Evolutionary conservation across 768 basidiomycete species (phyloP), one percentile per base, ranked within the genome.

Genomic region (Lyophyllum atratum): DNA sequence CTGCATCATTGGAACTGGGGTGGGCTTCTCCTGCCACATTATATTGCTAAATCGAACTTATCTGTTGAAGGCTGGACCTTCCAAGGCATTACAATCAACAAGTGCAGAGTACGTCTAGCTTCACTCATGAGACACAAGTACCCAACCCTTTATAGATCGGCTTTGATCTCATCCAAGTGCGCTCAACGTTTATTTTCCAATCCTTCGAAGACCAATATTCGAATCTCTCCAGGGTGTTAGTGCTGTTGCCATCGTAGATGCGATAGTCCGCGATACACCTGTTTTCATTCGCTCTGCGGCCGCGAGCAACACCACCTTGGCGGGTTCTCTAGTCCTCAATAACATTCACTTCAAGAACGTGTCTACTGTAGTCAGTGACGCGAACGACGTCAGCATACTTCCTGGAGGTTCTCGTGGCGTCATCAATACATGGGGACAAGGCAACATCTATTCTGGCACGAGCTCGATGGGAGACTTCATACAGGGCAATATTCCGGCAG

Each of bases 261-360:
- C 83, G 4, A 72, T 74, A 1, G 79, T 84, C 3, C 68, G 70
- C 25, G 80, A 88, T 65, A 87, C 86, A 0, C 83, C 84, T 4
- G 78, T 82, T 42, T 87, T 88, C 66, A 65, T 86, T 26, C 79
- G 80, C 26, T 79, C 78, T 1, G 82, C 86, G 4, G 52, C 67
- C 47, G 69, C 80, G 9, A 79, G 74, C 60, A 76, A 66, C 44
- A 74, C 76, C 10, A 60, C 65, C 17, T 75, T 86, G 49, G 76
- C 72, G 4, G 86, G 86, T 19, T 86, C 86, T 1, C 63, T 90
- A 33, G 79, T 85, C 19, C 72, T 90, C 46, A 86, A 87, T 70
- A 89, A 89, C 68, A 73, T 83, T 50, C 70, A 73, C 49, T 77
- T 89, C 50, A 77, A 59, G 34, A 86, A 86, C 61, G 86, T 87